Percentiles rank a stretch among this genome's conserved stretches.
Evolutionary conservation across 1,139 yeast species (phyloP).

Genomic region (Protomyces lactucae-debilis): DNA sequence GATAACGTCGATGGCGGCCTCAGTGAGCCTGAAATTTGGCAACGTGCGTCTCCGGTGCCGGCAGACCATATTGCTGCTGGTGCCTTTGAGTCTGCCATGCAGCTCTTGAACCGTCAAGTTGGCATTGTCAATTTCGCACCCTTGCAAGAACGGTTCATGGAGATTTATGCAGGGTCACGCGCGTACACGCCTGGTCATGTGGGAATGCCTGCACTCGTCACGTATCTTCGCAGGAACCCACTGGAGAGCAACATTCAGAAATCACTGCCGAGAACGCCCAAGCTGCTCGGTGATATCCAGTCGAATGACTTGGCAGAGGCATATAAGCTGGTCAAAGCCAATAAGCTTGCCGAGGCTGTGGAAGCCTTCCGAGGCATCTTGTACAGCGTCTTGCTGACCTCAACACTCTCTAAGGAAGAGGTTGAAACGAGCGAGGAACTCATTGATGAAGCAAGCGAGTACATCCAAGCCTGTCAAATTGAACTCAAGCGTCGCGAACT

Average conservation of each 20-base stretch:
- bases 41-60: constrained; percentile 80
- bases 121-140: constrained; percentile 88
- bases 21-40: constrained; percentile 75
- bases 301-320: constrained; percentile 66
- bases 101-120: constrained; percentile 74
- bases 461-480: constrained; percentile 83
- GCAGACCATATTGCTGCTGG: constrained; percentile 96
- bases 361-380: constrained; percentile 71
- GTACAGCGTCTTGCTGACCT: constrained; percentile 65
- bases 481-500: constrained; percentile 82
- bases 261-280: constrained; percentile 68
- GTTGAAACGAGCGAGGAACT: constrained; percentile 54
- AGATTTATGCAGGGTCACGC: constrained; percentile 75
- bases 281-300: constrained; percentile 45
- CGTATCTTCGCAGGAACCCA: constrained; percentile 66
- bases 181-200: constrained; percentile 69
- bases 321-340: constrained; percentile 74
- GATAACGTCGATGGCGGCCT: constrained; percentile 48
- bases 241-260: constrained; percentile 42
- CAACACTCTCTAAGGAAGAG: constrained; percentile 68
- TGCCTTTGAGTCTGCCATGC: constrained; percentile 89
- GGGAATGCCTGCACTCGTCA: constrained; percentile 63
- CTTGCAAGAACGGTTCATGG: constrained; percentile 71
- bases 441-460: constrained; percentile 73
- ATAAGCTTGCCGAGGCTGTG: constrained; percentile 77